Evolutionary conservation across 2,329 filamentous ascomycete genomes (phyloP).

Genomic region (Stagonosporopsis cucurbitacearum): DNA sequence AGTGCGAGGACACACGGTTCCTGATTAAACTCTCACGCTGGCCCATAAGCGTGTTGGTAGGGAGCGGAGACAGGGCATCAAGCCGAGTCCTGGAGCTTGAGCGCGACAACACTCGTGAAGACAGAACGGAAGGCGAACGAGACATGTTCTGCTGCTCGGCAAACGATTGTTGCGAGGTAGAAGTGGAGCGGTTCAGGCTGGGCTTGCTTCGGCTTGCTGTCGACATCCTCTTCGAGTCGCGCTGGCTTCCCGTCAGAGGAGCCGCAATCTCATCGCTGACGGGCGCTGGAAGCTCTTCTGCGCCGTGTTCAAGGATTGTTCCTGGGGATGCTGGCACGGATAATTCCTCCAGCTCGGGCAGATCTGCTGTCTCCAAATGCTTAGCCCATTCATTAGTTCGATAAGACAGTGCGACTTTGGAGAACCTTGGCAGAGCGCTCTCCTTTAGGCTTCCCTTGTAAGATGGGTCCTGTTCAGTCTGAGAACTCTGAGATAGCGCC

Average conservation of each 20-base stretch:
- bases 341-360: constrained; percentile 69
- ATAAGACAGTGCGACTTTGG: constrained; percentile 79
- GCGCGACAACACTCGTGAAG: constrained; percentile 27
- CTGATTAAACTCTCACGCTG: constrained; percentile 61
- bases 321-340: constrained; percentile 56
- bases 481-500: constrained; percentile 30
- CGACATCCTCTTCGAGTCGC: constrained; percentile 36
- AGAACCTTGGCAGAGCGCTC: constrained; percentile 72
- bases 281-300: constrained; percentile 64
- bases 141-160: constrained; percentile 22
- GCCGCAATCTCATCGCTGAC: constrained; percentile 37
- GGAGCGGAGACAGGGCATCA: constrained; percentile 36
- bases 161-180: constrained; percentile 32
- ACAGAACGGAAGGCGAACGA: constrained; percentile 28
- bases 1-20: constrained; percentile 48
- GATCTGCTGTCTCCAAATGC: constrained; percentile 79
- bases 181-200: constrained; percentile 28
- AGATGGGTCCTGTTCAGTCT: constrained; percentile 46
- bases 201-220: constrained; percentile 29
- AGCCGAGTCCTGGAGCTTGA: constrained; percentile 25
- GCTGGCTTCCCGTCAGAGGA: constrained; percentile 26
- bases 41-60: constrained; percentile 58
- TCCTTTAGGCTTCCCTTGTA: constrained; percentile 50
- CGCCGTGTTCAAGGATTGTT: constrained; percentile 45
- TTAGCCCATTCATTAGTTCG: constrained; percentile 97